A percentile compares a stretch with the other conserved stretches of the same genome.
These are phyloP conservation scores for Paraphoma sp. DNA, from an alignment of 2,329 filamentous ascomycete species.

Conservation along the genomic window DNA sequence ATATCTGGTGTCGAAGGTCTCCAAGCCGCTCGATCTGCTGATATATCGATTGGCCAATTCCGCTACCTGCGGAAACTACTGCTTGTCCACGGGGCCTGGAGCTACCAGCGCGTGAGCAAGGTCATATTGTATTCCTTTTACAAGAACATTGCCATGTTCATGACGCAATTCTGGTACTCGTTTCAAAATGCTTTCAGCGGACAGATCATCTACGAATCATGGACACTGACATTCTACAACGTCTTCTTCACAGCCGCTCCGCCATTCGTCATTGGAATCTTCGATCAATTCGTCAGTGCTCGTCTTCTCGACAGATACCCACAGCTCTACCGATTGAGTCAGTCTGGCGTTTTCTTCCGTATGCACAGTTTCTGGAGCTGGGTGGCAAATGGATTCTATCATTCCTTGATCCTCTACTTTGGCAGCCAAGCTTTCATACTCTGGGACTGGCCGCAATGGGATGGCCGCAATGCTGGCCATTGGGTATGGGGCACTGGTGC, in stretches of 20 bases:
- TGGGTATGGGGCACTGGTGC: constrained; percentile 98
- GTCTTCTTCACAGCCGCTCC: constrained; percentile 96
- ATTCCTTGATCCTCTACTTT: constrained; percentile 92
- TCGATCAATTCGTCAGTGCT: constrained; percentile 97
- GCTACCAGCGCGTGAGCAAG: constrained; percentile 95
- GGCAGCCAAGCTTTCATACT: constrained; percentile 82
- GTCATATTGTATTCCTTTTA: constrained; percentile 99
- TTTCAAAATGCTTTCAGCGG: constrained; percentile 99
- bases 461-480: constrained; percentile 86
- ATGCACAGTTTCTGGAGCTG: constrained; percentile 91
- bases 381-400: constrained; percentile 94
- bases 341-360: constrained; percentile 92
- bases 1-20: constrained; percentile 97
- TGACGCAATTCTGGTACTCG: constrained; percentile 98
- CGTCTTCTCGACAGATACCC: constrained; percentile 93
- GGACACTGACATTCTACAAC: constrained; percentile 99
- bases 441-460: constrained; percentile 76
- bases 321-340: constrained; percentile 91
- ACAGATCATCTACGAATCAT: constrained; percentile 97
- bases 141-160: constrained; percentile 98
- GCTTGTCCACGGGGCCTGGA: constrained; percentile 95
- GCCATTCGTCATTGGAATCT: constrained; percentile 91
- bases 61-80: constrained; percentile 91
- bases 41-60: constrained; percentile 96
- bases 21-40: constrained; percentile 92